Evolutionary conservation across 2,329 filamentous ascomycete species (phyloP), one percentile per base, ranked within the genome.

Genomic region (Fusarium palustre): DNA sequence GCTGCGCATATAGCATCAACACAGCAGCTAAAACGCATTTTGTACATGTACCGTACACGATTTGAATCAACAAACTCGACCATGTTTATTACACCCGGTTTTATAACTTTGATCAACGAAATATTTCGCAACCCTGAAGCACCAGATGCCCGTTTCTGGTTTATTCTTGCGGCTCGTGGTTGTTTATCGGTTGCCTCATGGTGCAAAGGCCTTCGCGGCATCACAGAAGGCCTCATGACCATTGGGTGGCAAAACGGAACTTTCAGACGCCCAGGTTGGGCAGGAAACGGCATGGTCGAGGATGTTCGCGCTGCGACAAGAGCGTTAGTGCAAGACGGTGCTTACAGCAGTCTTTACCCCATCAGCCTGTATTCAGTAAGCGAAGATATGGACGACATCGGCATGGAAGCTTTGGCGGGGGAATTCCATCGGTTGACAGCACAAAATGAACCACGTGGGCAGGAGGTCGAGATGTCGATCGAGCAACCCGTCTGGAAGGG

Each of bases 131-230:
- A 46, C 2, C 55, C 61, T 0, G 12, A 24, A 5, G 12, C 43
- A 9, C 20, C 63, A 11, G 62, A 61, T 8, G 63, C 63, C 0
- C 48, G 55, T 0, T 66, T 66, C 5, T 61, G 57, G 48, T 66
- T 66, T 30, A 66, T 66, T 0, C 7, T 66, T 1, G 18, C 48
- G 2, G 43, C 62, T 0, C 63, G 63, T 1, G 61, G 61, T 2
- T 66, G 43, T 13, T 1, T 66, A 0, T 66, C 61, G 0, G 22
- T 66, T 11, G 63, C 63, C 15, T 36, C n/a, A 5, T 66, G 63
- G 63, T 66, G 63, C 25, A 66, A 22, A 41, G 61, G 63, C 3
- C 43, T 66, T 1, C 43, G 61, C 1, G 63, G 63, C 2, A 66
- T 50, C 0, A 49, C 62, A 7, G 55, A 66, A 22, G 63, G 61